These are phyloP conservation scores for Phylloporus rhodoxanthus DNA, from an alignment of 768 basidiomycete genomes.

Conservation along the genomic window DNA sequence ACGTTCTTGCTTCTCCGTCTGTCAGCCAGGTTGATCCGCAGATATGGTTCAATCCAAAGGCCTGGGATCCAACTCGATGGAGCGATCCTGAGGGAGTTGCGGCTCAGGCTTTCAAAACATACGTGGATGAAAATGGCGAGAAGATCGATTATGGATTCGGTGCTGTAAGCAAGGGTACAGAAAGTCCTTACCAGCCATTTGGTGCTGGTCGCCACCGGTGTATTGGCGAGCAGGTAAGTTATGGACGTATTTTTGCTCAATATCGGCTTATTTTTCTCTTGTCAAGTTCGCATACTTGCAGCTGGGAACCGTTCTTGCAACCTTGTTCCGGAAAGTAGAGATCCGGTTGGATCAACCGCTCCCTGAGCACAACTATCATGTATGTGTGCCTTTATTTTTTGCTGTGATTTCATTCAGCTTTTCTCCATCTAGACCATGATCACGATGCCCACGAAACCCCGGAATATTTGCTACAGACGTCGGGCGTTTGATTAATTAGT, in stretches of 20 bases:
- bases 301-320: conserved; percentile 75
- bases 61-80: conserved; percentile 86
- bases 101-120: conserved; percentile 68
- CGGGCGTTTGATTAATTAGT: conserved; percentile 45
- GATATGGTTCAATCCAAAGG: conserved; percentile 67
- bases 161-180: conserved; percentile 91
- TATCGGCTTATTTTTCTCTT: conserved; percentile 3
- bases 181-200: conserved; percentile 95
- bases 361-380: conserved; percentile 86
- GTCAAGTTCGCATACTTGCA: conserved; percentile 89
- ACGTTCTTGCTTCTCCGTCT: conserved; percentile 82
- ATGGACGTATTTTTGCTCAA: not conserved
- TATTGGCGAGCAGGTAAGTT: conserved; percentile 78
- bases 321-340: conserved; percentile 72
- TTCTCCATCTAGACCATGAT: conserved; percentile 74
- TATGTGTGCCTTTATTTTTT: conserved; percentile 36
- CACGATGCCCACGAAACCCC: conserved; percentile 73
- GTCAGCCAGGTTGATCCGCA: conserved; percentile 81
- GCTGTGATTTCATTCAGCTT: conserved; percentile 4
- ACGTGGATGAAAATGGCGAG: conserved; percentile 71
- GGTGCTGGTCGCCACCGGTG: conserved; percentile 95
- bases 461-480: conserved; percentile 60
- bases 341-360: conserved; percentile 56
- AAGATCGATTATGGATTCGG: conserved; percentile 97
- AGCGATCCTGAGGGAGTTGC: conserved; percentile 78